Conservation (phyloP, 73 alveolate species). For the Paramecium sonneborni region DNA sequence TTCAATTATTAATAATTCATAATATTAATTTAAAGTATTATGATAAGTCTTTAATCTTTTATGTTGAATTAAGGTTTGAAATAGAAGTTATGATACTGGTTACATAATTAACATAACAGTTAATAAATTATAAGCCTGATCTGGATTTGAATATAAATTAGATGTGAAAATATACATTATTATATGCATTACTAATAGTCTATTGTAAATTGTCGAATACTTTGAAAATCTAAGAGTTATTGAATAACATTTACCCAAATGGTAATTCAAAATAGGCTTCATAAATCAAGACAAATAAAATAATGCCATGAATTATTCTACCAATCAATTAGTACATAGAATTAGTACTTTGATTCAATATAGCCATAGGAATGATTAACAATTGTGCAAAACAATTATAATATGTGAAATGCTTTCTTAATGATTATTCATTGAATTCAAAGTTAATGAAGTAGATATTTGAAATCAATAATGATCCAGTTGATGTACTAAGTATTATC, state of each 20-base stretch:
- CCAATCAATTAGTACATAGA: not conserved
- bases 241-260: not conserved
- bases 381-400: not conserved
- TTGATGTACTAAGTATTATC: not conserved
- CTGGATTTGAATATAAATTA: not conserved
- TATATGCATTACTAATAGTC: not conserved
- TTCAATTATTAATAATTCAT: conserved; percentile 19
- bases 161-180: not conserved
- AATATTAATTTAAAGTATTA: conserved; percentile 2
- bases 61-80: not conserved
- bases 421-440: not conserved
- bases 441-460: conserved; percentile 8
- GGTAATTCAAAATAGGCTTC: conserved; percentile 24
- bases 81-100: not conserved
- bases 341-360: not conserved
- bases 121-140: not conserved
- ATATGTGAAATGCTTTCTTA: conserved; percentile 10
- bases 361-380: not conserved
- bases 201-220: not conserved
- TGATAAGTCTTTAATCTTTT: not conserved
- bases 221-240: not conserved
- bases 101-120: not conserved
- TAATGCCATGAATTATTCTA: not conserved
- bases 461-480: not conserved
- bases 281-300: not conserved